phyloP scores from a whole-genome alignment of 306 rosid species.

The Oxytropis ochrocephala region DNA sequence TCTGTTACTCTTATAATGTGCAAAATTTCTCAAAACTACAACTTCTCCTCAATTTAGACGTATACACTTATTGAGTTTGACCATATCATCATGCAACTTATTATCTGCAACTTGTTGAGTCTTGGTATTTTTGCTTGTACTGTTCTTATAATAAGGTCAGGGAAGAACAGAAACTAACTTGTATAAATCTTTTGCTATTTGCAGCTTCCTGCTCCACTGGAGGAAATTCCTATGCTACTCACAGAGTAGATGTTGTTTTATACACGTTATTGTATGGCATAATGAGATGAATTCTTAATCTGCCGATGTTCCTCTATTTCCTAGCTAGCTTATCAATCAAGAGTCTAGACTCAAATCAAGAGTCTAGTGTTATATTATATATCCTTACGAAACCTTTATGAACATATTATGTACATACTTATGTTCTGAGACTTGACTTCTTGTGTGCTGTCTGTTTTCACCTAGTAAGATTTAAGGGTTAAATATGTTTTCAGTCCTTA shows the following conservation, averaged over 20 bases:
- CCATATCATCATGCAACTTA: neutral
- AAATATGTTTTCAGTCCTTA: no score
- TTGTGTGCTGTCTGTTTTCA: slow-evolving; percentile 11
- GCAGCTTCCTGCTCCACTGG: slow-evolving; percentile 68
- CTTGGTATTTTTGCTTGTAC: neutral
- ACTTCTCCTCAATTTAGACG: neutral
- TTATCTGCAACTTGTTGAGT: neutral
- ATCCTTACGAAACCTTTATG: neutral
- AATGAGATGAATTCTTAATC: slow-evolving; percentile 26
- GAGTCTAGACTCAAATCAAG: slow-evolving; percentile 25
- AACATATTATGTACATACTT: slow-evolving; percentile 17
- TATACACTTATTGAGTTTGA: neutral
- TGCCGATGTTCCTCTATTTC: slow-evolving; percentile 7
- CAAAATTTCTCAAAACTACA: neutral
- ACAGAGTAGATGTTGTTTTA: slow-evolving; percentile 53
- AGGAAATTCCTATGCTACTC: slow-evolving; percentile 68
- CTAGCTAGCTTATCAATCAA: slow-evolving; percentile 9
- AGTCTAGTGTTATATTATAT: slow-evolving; percentile 21
- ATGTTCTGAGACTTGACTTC: slow-evolving; percentile 8
- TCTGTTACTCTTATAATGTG: neutral
- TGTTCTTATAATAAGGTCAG: neutral
- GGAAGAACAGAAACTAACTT: slow-evolving; percentile 13
- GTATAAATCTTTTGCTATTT: slow-evolving; percentile 27
- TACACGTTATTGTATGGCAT: neutral
- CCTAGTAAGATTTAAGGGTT: no score